Base-by-base conservation (phyloP, 2,329 filamentous ascomycete species). In the Cercospora brassicicola region DNA sequence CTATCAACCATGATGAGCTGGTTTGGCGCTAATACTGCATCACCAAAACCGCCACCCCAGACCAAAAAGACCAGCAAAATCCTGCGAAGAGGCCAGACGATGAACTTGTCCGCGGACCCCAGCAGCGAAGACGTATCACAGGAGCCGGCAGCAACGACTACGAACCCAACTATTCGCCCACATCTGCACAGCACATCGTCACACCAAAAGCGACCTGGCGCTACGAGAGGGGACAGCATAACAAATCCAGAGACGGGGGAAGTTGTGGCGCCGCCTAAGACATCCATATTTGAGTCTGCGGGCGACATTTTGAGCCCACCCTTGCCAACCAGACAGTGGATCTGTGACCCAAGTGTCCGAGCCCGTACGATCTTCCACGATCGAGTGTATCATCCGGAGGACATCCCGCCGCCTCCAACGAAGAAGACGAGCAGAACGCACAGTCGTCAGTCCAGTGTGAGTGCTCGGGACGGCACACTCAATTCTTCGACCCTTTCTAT, bases 361-460 rank as follows among this genome's bases (percentile, higher is more conserved):
- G 89, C 93, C 0, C 88, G 93, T 57, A 94, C 94, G 1, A 99
- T 99, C 68, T 98, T 98, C 80, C 95, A 99, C 79, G 95, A 99
- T 78, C 90, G 95, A 10, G 88, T 99, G 15, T 99, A 99, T 77
- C 93, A 97, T 75, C 94, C 95, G 0, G 87, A 90, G 53, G 95
- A 99, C 76, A 97, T 99, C 39, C 95, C 95, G 0, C 88, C 90
- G 0, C 92, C 93, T 8, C 90, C 91, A 15, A 80, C 73, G 72
- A 86, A 76, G 78, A 64, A 64, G 62, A 56, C 30, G 13, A 57
- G 31, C 36, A 56, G 48, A 36, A 31, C 55, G 11, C 55, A 59
- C n/a, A 59, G 55, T 20, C 61, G 61, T 8, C 61, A 56, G 13
- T 28, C 61, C 1, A 64, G 61, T 51, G 15, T 28, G 20, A 57